A percentile compares a stretch with the other conserved stretches of the same genome.
Evolutionary conservation across 2,329 filamentous ascomycete genomes (phyloP).

Genomic region (Ophioceras dolichostomum): DNA sequence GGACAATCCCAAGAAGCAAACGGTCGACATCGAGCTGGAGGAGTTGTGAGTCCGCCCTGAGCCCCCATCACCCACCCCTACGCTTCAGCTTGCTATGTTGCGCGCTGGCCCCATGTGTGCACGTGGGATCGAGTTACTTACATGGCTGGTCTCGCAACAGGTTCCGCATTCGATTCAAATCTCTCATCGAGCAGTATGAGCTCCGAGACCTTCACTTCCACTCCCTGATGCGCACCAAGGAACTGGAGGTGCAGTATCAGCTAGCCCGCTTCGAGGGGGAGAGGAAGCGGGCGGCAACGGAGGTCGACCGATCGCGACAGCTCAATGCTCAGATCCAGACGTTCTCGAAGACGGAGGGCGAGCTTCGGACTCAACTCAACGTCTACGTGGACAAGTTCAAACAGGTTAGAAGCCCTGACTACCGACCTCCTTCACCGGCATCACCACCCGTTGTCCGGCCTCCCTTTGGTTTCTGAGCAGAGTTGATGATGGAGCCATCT

Average conservation of each 20-base stretch:
- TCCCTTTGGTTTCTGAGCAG: too few species aligned
- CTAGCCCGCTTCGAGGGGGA: conserved; percentile 82
- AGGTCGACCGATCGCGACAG: conserved; percentile 68
- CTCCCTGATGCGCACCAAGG: conserved; percentile 82
- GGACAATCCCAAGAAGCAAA: conserved; percentile 68
- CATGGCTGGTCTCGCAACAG: conserved; percentile 26
- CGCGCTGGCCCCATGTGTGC: conserved; percentile 22
- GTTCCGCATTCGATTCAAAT: conserved; percentile 80
- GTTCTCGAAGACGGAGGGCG: conserved; percentile 91
- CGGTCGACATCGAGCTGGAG: conserved; percentile 77
- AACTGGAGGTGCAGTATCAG: conserved; percentile 88
- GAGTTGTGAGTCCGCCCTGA: conserved; percentile 53
- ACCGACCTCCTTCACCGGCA: too few species aligned
- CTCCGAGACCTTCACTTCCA: conserved; percentile 90
- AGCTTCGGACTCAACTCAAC: conserved; percentile 88
- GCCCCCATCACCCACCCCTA: background rate
- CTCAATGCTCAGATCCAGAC: conserved; percentile 87
- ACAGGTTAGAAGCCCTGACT: too few species aligned
- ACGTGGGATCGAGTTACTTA: background rate
- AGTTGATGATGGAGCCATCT: conserved; percentile 21
- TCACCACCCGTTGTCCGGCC: too few species aligned
- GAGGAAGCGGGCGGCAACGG: conserved; percentile 74
- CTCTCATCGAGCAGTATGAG: conserved; percentile 93
- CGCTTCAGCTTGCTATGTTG: conserved; percentile 18
- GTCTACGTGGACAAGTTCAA: conserved; percentile 99